Percentiles rank a stretch among this genome's conserved stretches.
Conservation (phyloP, 495 filamentous ascomycete genomes). For the Penicillium fimorum region DNA sequence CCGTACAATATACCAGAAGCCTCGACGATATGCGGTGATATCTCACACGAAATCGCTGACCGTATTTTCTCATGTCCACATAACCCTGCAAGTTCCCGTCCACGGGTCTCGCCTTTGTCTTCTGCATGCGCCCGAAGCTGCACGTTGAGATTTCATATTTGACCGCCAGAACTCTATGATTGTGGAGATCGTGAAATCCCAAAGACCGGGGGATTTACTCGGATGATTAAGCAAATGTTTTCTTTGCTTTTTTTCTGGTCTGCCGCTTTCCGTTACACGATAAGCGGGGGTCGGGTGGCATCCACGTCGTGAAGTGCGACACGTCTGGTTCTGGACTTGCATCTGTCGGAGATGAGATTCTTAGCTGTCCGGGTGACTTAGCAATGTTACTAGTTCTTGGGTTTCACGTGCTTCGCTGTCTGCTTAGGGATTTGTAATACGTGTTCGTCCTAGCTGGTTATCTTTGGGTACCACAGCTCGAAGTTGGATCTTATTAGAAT, state of each 20-base stretch:
- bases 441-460: background rate
- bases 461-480: background rate
- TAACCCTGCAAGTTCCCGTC: constrained; percentile 1
- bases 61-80: background rate
- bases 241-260: background rate
- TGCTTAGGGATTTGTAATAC: background rate
- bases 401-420: background rate
- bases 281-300: constrained; percentile 1
- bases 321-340: background rate
- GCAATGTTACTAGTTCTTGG: background rate
- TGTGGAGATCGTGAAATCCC: background rate
- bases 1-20: background rate
- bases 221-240: background rate
- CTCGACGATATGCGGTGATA: background rate
- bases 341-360: constrained; percentile 2
- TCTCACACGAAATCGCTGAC: background rate
- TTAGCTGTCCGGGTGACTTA: background rate
- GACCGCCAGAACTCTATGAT: background rate
- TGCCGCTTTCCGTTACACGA: background rate
- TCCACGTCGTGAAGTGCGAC: background rate
- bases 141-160: background rate
- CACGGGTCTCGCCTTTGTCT: background rate
- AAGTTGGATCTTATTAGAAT: background rate
- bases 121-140: background rate
- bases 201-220: background rate